phyloP scores from a whole-genome alignment of 179 eudicot species.

The Spergularia azorica region DNA sequence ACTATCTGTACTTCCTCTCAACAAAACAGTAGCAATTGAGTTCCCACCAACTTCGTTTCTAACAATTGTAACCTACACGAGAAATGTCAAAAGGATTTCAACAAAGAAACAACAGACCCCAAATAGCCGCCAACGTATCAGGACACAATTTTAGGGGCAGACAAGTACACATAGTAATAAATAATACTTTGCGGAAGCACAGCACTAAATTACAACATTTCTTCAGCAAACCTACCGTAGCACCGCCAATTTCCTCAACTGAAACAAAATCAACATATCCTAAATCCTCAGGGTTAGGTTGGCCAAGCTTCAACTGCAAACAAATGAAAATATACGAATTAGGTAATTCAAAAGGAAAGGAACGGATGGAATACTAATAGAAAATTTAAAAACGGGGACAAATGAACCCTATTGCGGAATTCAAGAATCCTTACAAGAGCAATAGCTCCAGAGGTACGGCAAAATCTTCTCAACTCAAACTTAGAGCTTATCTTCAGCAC shows the following conservation, averaged over 20 bases:
- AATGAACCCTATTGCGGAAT: not conserved
- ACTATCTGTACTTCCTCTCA: constrained; percentile 96
- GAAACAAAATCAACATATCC: constrained; percentile 86
- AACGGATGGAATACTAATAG: not conserved
- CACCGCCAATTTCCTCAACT: constrained; percentile 93
- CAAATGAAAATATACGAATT: constrained; percentile 21
- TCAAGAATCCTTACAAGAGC: constrained; percentile 61
- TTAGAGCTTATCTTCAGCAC: constrained; percentile 91
- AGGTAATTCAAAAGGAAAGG: not conserved
- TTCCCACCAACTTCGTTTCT: constrained; percentile 95
- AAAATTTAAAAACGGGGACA: too few relatives aligned
- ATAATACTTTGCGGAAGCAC: not conserved
- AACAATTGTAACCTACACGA: constrained; percentile 76
- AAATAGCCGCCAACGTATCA: not conserved
- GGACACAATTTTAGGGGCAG: not conserved
- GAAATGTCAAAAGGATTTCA: constrained; percentile 9
- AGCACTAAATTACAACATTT: not conserved
- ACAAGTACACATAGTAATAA: not conserved
- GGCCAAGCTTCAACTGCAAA: constrained; percentile 88
- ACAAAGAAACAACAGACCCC: not conserved
- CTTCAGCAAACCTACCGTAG: constrained; percentile 50
- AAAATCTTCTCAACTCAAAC: constrained; percentile 88
- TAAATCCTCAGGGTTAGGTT: constrained; percentile 77
- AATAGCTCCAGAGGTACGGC: constrained; percentile 95
- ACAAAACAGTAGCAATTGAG: constrained; percentile 77